Evolutionary conservation across 345 rosid genomes (phyloP).

Genomic region (Erucastrum elatum): DNA sequence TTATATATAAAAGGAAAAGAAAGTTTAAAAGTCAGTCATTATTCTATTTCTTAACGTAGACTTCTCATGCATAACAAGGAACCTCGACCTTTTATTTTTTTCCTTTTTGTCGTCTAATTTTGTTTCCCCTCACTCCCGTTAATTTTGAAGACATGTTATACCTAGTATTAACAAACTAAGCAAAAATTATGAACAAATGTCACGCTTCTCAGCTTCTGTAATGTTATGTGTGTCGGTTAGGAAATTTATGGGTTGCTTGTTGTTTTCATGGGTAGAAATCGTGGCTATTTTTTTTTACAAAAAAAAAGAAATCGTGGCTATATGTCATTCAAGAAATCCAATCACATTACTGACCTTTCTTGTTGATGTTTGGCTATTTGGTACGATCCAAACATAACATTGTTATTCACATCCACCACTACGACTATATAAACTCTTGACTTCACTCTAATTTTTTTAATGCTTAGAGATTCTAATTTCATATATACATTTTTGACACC

Average conservation of each 20-base stretch:
- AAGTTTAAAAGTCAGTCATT: slow-evolving; percentile 37
- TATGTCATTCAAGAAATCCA: too few species aligned
- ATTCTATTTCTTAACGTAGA: slow-evolving; percentile 49
- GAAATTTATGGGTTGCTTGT: too few species aligned
- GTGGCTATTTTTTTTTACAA: too few species aligned
- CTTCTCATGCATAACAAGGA: slow-evolving; percentile 45
- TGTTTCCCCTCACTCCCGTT: background rate
- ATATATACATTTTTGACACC: too few species aligned
- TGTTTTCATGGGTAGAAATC: too few species aligned
- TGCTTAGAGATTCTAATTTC: too few species aligned
- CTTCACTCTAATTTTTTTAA: too few species aligned
- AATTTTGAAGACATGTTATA: background rate
- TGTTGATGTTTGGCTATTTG: background rate
- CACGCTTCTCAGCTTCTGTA: background rate
- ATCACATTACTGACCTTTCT: too few species aligned
- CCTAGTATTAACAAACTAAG: slow-evolving; percentile 2
- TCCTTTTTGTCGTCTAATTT: background rate
- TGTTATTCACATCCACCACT: background rate
- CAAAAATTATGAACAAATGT: background rate
- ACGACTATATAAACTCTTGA: background rate
- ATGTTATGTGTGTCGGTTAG: background rate
- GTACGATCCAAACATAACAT: background rate
- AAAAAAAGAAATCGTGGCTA: too few species aligned
- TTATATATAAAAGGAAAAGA: slow-evolving; percentile 15
- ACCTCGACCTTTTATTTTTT: slow-evolving; percentile 16